Conservation (phyloP, 2,329 filamentous ascomycete species). For the Penicillium fuscoglaucum region DNA sequence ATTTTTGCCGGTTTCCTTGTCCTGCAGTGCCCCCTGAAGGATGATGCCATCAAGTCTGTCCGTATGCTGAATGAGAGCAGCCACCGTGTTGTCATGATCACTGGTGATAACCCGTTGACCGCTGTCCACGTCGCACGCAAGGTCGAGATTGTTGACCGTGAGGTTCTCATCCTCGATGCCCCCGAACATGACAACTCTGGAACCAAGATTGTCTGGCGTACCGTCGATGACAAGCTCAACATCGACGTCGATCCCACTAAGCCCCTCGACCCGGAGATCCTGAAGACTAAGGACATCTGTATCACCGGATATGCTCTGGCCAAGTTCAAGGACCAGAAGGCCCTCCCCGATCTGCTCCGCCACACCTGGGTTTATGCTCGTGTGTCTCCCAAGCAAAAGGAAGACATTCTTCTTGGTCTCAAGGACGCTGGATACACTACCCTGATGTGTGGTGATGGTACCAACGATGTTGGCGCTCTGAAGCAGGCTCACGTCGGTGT, state of each 20-base stretch:
- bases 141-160: conserved; percentile 96
- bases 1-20: conserved; percentile 94
- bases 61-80: conserved; percentile 98
- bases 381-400: conserved; percentile 97
- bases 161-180: conserved; percentile 90
- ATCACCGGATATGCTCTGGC: conserved; percentile 91
- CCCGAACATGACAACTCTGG: conserved; percentile 84
- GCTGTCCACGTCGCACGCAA: conserved; percentile 93
- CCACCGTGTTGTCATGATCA: conserved; percentile 98
- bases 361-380: conserved; percentile 97
- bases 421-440: conserved; percentile 98
- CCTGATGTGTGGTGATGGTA: conserved; percentile 97
- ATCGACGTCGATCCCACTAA: conserved; percentile 83
- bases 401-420: conserved; percentile 93
- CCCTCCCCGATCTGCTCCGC: conserved; percentile 74
- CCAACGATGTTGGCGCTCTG: conserved; percentile 94
- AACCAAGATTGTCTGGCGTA: conserved; percentile 86
- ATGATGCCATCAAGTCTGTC: conserved; percentile 89
- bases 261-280: conserved; percentile 75
- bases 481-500: conserved; percentile 98
- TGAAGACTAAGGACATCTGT: conserved; percentile 86
- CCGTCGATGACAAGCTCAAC: conserved; percentile 83
- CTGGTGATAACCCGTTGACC: conserved; percentile 94
- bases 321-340: conserved; percentile 80
- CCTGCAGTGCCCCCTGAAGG: conserved; percentile 91